A percentile compares a stretch with the other conserved stretches of the same genome.
Evolutionary conservation across 2,329 filamentous ascomycete species (phyloP).

Genomic region (Neonectria sp.): DNA sequence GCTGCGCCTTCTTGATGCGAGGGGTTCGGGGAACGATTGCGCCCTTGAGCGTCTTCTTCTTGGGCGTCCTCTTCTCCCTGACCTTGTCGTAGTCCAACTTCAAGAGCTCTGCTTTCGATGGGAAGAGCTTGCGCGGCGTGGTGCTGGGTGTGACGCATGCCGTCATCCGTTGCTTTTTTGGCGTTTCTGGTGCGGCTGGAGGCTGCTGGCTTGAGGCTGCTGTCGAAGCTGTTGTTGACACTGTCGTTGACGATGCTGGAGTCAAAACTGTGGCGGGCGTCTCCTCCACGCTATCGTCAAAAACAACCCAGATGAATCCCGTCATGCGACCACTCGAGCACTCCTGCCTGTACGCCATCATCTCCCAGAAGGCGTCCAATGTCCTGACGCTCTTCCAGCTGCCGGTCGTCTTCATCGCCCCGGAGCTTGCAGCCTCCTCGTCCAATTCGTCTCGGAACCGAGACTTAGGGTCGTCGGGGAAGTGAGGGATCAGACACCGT

Average conservation of each 20-base stretch:
- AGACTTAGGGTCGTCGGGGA: constrained; percentile 95
- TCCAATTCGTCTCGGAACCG: constrained; percentile 92
- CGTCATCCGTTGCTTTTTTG: constrained; percentile 46
- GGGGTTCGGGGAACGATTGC: constrained; percentile 76
- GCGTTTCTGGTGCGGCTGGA: constrained; percentile 50
- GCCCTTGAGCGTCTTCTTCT: constrained; percentile 68
- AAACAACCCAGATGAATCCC: constrained; percentile 94
- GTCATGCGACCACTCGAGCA: constrained; percentile 94
- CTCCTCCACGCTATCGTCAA: constrained; percentile 68
- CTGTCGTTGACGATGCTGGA: constrained; percentile 44
- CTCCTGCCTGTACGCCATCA: constrained; percentile 97
- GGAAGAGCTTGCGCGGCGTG: constrained; percentile 53
- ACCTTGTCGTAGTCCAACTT: constrained; percentile 29
- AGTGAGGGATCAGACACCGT: constrained; percentile 88
- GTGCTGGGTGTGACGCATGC: constrained; percentile 49
- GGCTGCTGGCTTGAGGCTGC: constrained; percentile 14
- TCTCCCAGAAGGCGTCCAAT: constrained; percentile 96
- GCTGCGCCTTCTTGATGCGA: constrained; percentile 72
- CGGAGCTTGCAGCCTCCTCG: constrained; percentile 78
- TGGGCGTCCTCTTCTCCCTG: constrained; percentile 54
- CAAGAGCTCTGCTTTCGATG: constrained; percentile 37
- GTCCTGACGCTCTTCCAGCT: constrained; percentile 88
- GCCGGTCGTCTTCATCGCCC: constrained; percentile 69
- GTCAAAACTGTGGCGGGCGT: constrained; percentile 23
- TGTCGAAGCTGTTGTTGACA: not conserved